Evolutionary conservation across 306 rosid genomes (phyloP), one percentile per base, ranked within the genome.

Genomic region (Spatholobus suberectus): DNA sequence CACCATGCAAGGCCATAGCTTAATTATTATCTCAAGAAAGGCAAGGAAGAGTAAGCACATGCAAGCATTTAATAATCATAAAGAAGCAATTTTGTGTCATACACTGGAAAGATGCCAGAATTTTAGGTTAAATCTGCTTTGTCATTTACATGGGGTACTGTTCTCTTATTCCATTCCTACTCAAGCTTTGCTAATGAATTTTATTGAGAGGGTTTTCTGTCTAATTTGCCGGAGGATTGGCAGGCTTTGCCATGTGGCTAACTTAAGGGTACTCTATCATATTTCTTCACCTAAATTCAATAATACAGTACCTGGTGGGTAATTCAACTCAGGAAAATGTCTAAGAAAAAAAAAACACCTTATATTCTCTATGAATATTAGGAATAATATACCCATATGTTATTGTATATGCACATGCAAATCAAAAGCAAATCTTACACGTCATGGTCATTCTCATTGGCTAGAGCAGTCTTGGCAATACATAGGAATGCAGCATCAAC

Each of bases 401-500:
- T 51, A 47, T 59, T 21, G 23, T 10, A 18, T 14, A 80, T 41
- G 2, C 18, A 55, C 59, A 59, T 78, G 78, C 34, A 27, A 37
- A 11, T 41, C 13, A 65, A 35, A 70, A 58, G 68, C 11, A 75
- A 75, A 76, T 90, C 97, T 91, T 90, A 93, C 98, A 95, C 90
- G 85, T 90, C 98, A 85, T 89, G 97, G 43, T 88, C 98, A 73
- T 78, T 88, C 80, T 91, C 97, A 52, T 80, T 91, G 47, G 97
- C 90, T 46, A 95, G 87, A 65, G 98, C 97, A 85, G 90, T 86
- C 88, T 95, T 95, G 23, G 97, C 94, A 82, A 95, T 91, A 77
- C 93, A 83, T 18, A 95, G 86, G 84, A 95, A 95, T 61, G 98
- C 98, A 75, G 87, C 88, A 70, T 95, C 98, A 17, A 93, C 97